Conservation (phyloP, 1,139 yeast genomes). For the Magnusiomyces tetraspermus region DNA sequence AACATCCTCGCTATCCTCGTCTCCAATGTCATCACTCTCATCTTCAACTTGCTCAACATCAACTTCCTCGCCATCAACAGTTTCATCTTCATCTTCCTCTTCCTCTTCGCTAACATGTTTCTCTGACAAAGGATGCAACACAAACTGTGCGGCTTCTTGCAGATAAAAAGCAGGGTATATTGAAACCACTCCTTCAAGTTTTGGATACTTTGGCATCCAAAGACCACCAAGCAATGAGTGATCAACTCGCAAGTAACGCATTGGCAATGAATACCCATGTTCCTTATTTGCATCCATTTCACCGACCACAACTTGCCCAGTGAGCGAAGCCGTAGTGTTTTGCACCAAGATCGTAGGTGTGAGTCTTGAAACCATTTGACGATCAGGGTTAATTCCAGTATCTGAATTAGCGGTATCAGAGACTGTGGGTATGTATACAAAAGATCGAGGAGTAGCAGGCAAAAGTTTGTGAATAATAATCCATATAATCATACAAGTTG, state of each 20-base stretch:
- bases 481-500: neutral
- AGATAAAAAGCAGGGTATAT: conserved; percentile 8
- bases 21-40: neutral
- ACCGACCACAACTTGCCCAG: conserved; percentile 7
- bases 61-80: neutral
- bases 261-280: neutral
- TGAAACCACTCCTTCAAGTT: neutral
- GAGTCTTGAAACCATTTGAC: neutral
- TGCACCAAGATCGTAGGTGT: conserved; percentile 1
- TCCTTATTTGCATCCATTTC: conserved; percentile 2
- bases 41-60: neutral
- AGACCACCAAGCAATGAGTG: conserved; percentile 7
- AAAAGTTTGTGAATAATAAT: neutral
- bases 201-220: conserved; percentile 5
- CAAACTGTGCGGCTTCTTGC: conserved; percentile 6
- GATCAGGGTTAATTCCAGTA: neutral
- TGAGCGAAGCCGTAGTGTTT: neutral
- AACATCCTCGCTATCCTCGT: neutral
- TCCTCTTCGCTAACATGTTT: neutral
- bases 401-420: neutral
- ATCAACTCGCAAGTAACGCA: conserved; percentile 6
- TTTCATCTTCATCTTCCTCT: neutral
- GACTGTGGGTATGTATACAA: neutral
- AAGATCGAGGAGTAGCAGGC: neutral
- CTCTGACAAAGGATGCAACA: neutral